phyloP scores from a whole-genome alignment of 1,284 basidiomycete genomes.

The Hypsizygus ulmarius region DNA sequence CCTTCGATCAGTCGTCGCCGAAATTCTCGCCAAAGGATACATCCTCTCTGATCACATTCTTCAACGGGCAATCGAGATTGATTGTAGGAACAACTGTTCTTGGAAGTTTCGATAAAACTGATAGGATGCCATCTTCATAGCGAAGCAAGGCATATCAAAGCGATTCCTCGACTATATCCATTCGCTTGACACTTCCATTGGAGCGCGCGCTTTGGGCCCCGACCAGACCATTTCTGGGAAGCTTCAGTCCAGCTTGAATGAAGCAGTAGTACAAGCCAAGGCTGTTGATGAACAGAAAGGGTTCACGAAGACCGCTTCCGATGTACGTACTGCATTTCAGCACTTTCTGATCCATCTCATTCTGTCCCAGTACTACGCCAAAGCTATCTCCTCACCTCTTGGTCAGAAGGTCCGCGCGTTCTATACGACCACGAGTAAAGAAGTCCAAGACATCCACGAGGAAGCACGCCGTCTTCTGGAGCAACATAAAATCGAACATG shows the following conservation, averaged over 20 bases:
- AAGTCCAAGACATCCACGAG: constrained; percentile 83
- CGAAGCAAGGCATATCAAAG: constrained; percentile 83
- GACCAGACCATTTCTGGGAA: constrained; percentile 76
- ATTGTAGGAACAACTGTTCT: constrained; percentile 48
- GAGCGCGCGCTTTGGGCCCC: constrained; percentile 64
- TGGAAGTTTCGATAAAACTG: not conserved
- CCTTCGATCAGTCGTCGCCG: constrained; percentile 65
- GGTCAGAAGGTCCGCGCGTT: constrained; percentile 77
- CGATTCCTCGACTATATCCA: constrained; percentile 81
- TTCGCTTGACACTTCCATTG: constrained; percentile 66
- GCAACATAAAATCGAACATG: constrained; percentile 45
- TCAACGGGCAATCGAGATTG: constrained; percentile 84
- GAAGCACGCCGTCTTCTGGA: constrained; percentile 78
- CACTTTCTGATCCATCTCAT: constrained; percentile 1
- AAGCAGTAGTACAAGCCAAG: constrained; percentile 64
- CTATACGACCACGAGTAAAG: constrained; percentile 80
- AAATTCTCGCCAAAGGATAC: constrained; percentile 89
- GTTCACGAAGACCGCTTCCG: constrained; percentile 62
- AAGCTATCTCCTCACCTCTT: constrained; percentile 69
- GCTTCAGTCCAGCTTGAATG: constrained; percentile 59
- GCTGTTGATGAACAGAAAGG: constrained; percentile 82
- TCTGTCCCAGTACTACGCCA: constrained; percentile 69
- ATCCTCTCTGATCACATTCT: constrained; percentile 76
- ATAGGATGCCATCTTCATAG: constrained; percentile 33
- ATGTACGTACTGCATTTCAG: constrained; percentile 42